A percentile compares a stretch with the other conserved stretches of the same genome.
Conservation (phyloP, 192 early-diverging fungal species). For the Backusella parvicylindrica region DNA sequence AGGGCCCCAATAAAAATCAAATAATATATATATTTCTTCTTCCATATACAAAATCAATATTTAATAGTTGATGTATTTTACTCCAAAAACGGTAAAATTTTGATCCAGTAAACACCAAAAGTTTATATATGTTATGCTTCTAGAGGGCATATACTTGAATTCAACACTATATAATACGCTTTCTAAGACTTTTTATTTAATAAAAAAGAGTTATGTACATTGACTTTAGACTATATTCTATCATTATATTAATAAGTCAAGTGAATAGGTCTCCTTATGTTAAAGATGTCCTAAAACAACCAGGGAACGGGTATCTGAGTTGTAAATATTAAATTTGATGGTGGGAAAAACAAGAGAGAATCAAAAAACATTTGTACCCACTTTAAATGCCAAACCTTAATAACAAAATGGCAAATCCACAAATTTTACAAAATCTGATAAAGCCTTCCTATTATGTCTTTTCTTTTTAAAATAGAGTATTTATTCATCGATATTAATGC, state of each 20-base stretch:
- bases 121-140: background rate
- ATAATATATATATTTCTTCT: background rate
- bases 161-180: background rate
- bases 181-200: background rate
- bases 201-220: background rate
- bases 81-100: no score
- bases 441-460: background rate
- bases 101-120: background rate
- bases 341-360: background rate
- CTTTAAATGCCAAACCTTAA: background rate
- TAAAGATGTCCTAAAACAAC: background rate
- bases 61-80: background rate
- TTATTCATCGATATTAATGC: background rate
- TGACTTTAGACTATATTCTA: background rate
- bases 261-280: background rate
- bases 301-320: background rate
- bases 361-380: background rate
- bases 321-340: background rate
- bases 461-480: background rate
- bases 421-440: background rate
- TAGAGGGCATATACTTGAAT: background rate
- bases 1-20: background rate
- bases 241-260: background rate
- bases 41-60: background rate
- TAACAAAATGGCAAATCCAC: background rate